phyloP scores from a whole-genome alignment of 257 asterid species.

The Cinchona pubescens region DNA sequence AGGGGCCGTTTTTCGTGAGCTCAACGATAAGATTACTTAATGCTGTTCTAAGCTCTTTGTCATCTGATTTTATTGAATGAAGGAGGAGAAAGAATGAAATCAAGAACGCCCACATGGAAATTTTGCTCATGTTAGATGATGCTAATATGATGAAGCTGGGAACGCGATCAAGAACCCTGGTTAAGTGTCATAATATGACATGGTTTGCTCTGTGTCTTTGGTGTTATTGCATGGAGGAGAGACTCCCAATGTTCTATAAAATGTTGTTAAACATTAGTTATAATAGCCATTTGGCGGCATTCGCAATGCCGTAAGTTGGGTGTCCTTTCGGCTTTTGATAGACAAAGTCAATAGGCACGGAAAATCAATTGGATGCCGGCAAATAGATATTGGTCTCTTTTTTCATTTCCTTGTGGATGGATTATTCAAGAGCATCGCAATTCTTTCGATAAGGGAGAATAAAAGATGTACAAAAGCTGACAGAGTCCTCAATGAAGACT shows the following conservation, averaged over 20 bases:
- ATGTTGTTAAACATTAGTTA: constrained; percentile 3
- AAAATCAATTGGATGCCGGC: constrained; percentile 12
- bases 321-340: constrained; percentile 7
- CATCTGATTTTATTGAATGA: constrained; percentile 27
- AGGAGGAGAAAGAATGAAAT: constrained; percentile 30
- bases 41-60: constrained; percentile 24
- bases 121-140: constrained; percentile 32
- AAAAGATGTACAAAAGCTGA: not conserved
- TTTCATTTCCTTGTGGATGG: not conserved
- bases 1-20: constrained; percentile 29
- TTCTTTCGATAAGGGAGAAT: not conserved
- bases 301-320: constrained; percentile 22
- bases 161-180: not conserved
- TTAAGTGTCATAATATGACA: not conserved
- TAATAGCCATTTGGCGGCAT: constrained; percentile 30
- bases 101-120: constrained; percentile 24
- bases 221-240: constrained; percentile 2
- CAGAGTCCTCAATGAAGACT: not conserved
- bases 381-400: not conserved
- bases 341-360: constrained; percentile 26
- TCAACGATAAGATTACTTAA: constrained; percentile 38
- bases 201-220: not conserved
- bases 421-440: not conserved
- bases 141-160: not conserved
- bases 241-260: constrained; percentile 22